Conservation (phyloP, 176 grass and related monocot genomes). For the Phragmites australis region DNA sequence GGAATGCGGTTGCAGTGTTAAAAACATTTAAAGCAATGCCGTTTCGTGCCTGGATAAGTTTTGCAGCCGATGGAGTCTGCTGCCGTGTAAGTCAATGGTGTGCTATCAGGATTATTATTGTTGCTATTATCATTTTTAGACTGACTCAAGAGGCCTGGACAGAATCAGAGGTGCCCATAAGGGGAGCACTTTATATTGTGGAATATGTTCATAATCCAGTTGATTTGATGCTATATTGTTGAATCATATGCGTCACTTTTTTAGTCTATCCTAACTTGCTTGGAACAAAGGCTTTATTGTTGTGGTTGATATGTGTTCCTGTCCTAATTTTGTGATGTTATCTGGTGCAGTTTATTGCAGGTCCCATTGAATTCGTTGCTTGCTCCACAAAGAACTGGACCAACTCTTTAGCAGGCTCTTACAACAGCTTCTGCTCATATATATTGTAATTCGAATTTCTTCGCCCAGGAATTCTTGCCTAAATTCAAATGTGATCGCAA, state of each 20-base stretch:
- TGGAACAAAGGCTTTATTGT: no score
- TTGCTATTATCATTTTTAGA: conserved; percentile 28
- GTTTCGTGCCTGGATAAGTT: conserved; percentile 32
- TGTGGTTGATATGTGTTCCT: neutral
- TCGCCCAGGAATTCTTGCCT: no score
- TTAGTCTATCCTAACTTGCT: no score
- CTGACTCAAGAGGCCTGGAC: neutral
- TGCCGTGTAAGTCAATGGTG: conserved; percentile 17
- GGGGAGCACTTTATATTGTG: conserved; percentile 16
- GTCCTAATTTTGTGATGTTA: neutral
- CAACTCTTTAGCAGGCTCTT: neutral
- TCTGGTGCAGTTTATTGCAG: neutral
- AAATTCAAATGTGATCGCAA: no score
- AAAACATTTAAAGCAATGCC: conserved; percentile 20
- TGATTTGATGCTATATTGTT: neutral
- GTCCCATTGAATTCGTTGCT: neutral
- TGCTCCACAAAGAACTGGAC: neutral
- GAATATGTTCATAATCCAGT: conserved; percentile 17
- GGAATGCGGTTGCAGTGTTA: conserved; percentile 20
- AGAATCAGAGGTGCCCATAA: conserved; percentile 3
- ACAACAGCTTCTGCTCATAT: no score
- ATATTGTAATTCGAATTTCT: no score
- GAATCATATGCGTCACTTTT: neutral
- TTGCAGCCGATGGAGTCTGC: conserved; percentile 34
- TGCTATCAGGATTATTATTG: conserved; percentile 35